Evolutionary conservation across 768 basidiomycete species (phyloP).

Genomic region (Lactifluus echinatus): DNA sequence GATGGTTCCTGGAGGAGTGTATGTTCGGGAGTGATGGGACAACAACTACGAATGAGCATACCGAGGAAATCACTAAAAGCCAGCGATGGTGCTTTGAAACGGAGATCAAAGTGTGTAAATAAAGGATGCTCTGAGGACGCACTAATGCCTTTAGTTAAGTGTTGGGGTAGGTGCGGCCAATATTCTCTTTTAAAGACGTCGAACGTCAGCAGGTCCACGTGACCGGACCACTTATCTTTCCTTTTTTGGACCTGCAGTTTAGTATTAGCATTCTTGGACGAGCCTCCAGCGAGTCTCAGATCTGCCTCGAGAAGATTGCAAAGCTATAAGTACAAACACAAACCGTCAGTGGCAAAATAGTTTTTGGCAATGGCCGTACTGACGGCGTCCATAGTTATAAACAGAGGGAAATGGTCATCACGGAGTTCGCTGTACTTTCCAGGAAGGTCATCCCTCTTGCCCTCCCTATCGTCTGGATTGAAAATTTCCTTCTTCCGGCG

Average conservation of each 20-base stretch:
- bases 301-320: constrained; percentile 44
- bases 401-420: constrained; percentile 60
- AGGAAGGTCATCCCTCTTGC: constrained; percentile 40
- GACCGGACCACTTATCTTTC: not conserved
- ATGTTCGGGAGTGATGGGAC: not conserved
- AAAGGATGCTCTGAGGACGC: not conserved
- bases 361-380: constrained; percentile 7
- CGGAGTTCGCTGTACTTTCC: constrained; percentile 43
- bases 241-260: not conserved
- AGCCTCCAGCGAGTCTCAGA: constrained; percentile 14
- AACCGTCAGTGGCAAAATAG: not conserved
- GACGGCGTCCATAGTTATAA: constrained; percentile 58
- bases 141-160: constrained; percentile 47
- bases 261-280: not conserved
- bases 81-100: constrained; percentile 42
- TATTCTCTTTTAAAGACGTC: constrained; percentile 41
- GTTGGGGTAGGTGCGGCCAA: constrained; percentile 52
- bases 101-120: not conserved
- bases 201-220: constrained; percentile 32
- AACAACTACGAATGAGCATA: constrained; percentile 11
- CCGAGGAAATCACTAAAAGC: constrained; percentile 63
- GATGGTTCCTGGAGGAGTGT: constrained; percentile 40
- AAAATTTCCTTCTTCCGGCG: constrained; percentile 26
- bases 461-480: constrained; percentile 36
- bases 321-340: constrained; percentile 29